Conservation (phyloP, 2,329 filamentous ascomycete species). For the Lecanicillium sp. region DNA sequence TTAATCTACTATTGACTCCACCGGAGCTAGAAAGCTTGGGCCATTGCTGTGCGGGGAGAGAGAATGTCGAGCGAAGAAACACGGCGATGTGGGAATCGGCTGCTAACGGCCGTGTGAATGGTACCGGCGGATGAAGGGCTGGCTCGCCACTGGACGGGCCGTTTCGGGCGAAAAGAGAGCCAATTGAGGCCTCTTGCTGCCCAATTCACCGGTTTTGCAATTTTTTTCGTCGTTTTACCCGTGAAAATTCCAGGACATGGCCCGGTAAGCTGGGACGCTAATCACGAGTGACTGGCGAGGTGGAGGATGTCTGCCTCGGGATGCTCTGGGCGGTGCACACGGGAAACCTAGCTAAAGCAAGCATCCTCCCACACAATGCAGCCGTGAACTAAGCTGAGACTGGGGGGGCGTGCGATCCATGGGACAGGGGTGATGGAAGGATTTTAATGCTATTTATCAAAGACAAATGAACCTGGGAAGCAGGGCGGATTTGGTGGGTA, state of each 20-base stretch:
- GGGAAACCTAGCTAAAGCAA: neutral
- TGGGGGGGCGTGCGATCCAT: neutral
- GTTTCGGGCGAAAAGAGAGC: neutral
- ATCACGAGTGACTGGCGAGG: slow-evolving; percentile 6
- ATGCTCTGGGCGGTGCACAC: slow-evolving; percentile 8
- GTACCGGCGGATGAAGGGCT: neutral
- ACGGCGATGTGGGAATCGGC: neutral
- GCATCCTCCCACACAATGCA: slow-evolving; percentile 3
- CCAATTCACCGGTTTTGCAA: neutral
- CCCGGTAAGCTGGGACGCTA: slow-evolving; percentile 5
- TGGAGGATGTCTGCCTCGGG: slow-evolving; percentile 12
- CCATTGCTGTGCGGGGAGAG: slow-evolving; percentile 7
- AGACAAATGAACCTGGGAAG: neutral
- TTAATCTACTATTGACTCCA: slow-evolving; percentile 1
- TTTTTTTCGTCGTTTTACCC: neutral
- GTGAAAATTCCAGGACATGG: neutral
- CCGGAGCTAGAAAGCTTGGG: slow-evolving; percentile 5
- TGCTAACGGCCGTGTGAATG: slow-evolving; percentile 9
- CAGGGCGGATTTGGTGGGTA: no score
- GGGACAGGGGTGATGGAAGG: neutral
- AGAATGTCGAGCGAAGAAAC: neutral
- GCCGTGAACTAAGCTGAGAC: slow-evolving; percentile 2
- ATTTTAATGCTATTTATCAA: neutral
- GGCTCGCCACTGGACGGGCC: neutral
- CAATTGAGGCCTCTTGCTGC: neutral